phyloP scores from a whole-genome alignment of 2,329 filamentous ascomycete species.

The Elsinoe necatrix region DNA sequence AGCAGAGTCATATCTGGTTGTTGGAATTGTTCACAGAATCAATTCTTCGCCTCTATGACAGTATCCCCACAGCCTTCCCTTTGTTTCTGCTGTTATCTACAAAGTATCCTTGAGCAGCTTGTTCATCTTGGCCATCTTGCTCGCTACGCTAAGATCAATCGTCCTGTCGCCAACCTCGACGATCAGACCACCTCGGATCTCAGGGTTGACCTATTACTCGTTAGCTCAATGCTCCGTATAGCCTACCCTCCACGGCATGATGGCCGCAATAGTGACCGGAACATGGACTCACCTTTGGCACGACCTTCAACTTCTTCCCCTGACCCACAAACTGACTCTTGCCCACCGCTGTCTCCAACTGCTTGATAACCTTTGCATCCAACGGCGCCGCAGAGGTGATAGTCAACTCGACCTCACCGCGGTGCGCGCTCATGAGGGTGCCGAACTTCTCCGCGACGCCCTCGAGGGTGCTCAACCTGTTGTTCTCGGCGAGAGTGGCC shows the following conservation, averaged over 20 bases:
- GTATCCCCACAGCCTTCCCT: neutral
- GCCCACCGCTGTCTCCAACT: conserved; percentile 77
- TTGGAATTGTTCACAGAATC: conserved; percentile 15
- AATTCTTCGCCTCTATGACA: conserved; percentile 11
- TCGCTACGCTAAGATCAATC: conserved; percentile 91
- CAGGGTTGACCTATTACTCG: conserved; percentile 67
- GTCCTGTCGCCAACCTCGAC: conserved; percentile 97
- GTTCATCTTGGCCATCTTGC: conserved; percentile 97
- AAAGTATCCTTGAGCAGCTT: conserved; percentile 94
- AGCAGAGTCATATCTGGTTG: too few relatives aligned
- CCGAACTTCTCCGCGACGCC: conserved; percentile 81
- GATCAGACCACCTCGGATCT: conserved; percentile 85
- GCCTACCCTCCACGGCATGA: neutral
- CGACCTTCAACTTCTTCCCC: conserved; percentile 97
- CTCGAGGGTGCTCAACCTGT: conserved; percentile 75
- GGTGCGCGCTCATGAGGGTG: conserved; percentile 76
- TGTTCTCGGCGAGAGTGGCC: conserved; percentile 84
- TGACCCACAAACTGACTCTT: conserved; percentile 83
- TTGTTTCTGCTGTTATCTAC: conserved; percentile 55
- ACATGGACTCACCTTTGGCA: conserved; percentile 60
- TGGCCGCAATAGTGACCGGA: neutral
- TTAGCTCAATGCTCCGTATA: conserved; percentile 14
- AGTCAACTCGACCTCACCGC: conserved; percentile 85
- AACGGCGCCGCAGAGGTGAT: conserved; percentile 87
- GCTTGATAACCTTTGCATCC: conserved; percentile 74